Evolutionary conservation across 2,329 filamentous ascomycete genomes (phyloP), one percentile per base, ranked within the genome.

Genomic region (Ophiostoma populinum): DNA sequence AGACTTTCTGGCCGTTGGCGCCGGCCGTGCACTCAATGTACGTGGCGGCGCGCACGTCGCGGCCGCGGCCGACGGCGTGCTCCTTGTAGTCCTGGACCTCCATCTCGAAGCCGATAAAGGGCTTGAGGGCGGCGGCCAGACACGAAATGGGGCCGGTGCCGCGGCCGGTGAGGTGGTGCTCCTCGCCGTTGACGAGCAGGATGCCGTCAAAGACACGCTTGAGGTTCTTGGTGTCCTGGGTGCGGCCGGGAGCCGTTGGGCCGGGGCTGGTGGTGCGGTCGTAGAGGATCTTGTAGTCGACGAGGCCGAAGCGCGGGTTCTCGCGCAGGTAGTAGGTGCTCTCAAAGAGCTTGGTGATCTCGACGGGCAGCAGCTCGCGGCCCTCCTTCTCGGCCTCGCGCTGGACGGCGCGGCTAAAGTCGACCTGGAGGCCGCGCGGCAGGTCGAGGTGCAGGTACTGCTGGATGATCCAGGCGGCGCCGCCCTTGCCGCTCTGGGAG

Each of bases 51-150:
- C 92, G 92, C 45, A 87, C 82, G 41, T 83, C 72, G 38, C 74
- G 70, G 41, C 81, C 82, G 34, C 67, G 64, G 44, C 83, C 83
- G 46, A 95, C 85, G 19, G 86, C 79, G 57, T 95, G 87, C 56
- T 95, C 90, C 63, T 92, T 93, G 64, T 95, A 95, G 54, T 94
- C 83, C 30, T 76, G 71, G 34, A 95, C 83, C 51, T 95, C 87
- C 17, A 95, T 63, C 49, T 92, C 77, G 43, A 95, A 77, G 39
- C 82, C 81, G 26, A 43, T 36, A 22, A 95, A 59, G 12, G 65
- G 65, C 46, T 72, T 70, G 28, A 98, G 66, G 12, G 86, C 87
- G 47, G 83, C 76, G 2, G 82, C 82, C 50, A 95, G 60, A 42
- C 80, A 82, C 4, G 85, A 94, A 47, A 95, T 82, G 22, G 87